Percentiles rank a stretch among this genome's conserved stretches.
Evolutionary conservation across 345 rosid species (phyloP).

Genomic region (Melaleuca quinquenervia): DNA sequence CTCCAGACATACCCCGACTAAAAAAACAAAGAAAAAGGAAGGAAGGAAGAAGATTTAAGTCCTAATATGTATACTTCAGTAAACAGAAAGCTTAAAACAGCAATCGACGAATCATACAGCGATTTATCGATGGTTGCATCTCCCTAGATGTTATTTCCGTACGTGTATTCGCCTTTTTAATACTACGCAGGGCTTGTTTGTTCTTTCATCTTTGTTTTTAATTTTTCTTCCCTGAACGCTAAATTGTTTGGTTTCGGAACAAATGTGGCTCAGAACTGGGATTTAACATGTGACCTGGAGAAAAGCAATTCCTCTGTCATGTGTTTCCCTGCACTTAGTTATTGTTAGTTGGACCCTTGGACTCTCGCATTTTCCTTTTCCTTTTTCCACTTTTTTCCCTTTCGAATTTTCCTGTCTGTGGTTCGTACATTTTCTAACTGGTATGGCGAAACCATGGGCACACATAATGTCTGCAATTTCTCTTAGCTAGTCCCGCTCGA

Average conservation of each 20-base stretch:
- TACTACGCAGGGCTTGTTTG: neutral
- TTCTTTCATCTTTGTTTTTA: neutral
- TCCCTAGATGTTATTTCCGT: neutral
- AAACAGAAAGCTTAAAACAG: neutral
- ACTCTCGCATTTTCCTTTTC: neutral
- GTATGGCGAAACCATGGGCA: slow-evolving; percentile 22
- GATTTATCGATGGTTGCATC: neutral
- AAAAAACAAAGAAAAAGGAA: neutral
- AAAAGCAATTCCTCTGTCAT: neutral
- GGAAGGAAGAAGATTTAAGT: neutral
- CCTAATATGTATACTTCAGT: neutral
- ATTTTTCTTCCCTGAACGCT: neutral
- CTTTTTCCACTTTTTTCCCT: neutral
- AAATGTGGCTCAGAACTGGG: neutral
- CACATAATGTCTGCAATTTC: neutral
- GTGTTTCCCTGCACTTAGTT: neutral
- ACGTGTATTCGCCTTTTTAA: neutral
- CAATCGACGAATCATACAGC: neutral
- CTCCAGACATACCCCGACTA: neutral
- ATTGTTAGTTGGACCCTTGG: neutral
- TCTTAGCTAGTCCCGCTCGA: neutral
- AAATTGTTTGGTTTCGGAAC: neutral
- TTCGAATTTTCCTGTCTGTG: neutral
- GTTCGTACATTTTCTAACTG: neutral
- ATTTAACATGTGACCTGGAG: slow-evolving; percentile 16